Percentiles rank a stretch among this genome's conserved stretches.
Conservation (phyloP, 768 basidiomycete genomes). For the Tricholoma saponaceum region DNA sequence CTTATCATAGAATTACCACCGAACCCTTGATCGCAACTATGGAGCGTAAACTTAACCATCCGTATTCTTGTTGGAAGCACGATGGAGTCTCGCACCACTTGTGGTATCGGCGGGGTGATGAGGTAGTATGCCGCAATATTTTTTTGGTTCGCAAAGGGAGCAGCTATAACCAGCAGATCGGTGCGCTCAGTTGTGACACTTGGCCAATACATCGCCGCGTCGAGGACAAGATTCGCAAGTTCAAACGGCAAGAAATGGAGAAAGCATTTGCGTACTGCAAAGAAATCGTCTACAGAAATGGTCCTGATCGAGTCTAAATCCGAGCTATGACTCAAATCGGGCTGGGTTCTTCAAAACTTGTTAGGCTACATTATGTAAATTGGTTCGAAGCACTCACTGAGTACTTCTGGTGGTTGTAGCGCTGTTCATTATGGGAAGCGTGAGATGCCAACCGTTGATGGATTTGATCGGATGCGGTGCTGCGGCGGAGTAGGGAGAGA, state of each 20-base stretch:
- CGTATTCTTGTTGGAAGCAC: conserved; percentile 11
- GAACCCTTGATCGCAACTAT: conserved; percentile 28
- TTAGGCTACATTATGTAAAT: no score
- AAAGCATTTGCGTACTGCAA: conserved; percentile 13
- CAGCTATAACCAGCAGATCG: conserved; percentile 2
- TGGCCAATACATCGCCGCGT: conserved; percentile 25
- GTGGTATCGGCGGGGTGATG: conserved; percentile 15
- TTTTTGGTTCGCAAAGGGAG: not conserved
- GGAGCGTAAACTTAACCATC: conserved; percentile 15
- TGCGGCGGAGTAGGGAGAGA: not conserved
- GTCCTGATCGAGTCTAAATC: not conserved
- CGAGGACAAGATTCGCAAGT: conserved; percentile 22
- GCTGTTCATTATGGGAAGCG: no score
- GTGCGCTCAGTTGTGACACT: conserved; percentile 6
- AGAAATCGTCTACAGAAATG: conserved; percentile 14
- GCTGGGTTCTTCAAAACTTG: no score
- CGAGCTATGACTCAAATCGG: no score
- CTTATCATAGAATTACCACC: conserved; percentile 19
- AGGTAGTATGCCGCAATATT: conserved; percentile 16
- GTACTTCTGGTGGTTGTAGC: no score
- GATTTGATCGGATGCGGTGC: not conserved
- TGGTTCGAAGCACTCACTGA: no score
- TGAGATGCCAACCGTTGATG: no score
- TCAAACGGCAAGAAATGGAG: conserved; percentile 20
- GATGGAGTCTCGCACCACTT: not conserved